Percentiles rank a stretch among this genome's conserved stretches.
phyloP scores from a whole-genome alignment of 495 filamentous ascomycete genomes.

The Xylaria cubensis region DNA sequence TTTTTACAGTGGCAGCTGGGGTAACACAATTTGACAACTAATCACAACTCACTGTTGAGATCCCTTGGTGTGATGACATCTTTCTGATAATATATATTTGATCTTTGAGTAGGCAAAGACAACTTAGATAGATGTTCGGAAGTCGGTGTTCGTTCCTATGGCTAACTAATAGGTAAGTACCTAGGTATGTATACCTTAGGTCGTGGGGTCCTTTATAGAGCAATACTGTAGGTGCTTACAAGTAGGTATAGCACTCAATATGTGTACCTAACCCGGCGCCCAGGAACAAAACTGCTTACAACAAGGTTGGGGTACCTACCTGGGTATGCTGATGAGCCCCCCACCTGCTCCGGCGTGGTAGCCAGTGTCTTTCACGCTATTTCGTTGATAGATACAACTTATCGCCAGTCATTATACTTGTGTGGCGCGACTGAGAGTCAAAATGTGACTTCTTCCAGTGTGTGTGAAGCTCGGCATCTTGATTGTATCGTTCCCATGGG shows the following conservation, averaged over 20 bases:
- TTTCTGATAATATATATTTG: not conserved
- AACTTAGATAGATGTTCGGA: too few relatives aligned
- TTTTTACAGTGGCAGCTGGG: too few relatives aligned
- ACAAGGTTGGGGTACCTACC: not conserved
- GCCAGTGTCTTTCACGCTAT: too few relatives aligned
- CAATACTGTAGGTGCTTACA: not conserved
- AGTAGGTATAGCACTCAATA: not conserved
- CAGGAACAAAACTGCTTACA: not conserved
- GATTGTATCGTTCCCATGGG: not conserved
- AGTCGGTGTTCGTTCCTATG: not conserved
- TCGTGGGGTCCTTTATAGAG: not conserved
- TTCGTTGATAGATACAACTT: too few relatives aligned
- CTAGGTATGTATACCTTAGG: not conserved
- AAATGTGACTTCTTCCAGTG: too few relatives aligned
- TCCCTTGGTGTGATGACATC: not conserved
- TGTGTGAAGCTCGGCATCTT: not conserved
- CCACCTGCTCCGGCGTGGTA: too few relatives aligned
- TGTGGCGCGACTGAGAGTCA: too few relatives aligned
- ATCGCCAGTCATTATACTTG: too few relatives aligned
- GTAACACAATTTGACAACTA: not conserved
- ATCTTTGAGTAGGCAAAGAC: not conserved
- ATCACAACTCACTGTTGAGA: not conserved
- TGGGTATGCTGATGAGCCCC: not conserved
- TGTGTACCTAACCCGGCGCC: not conserved
- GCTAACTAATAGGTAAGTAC: not conserved